Evolutionary conservation across 2,329 filamentous ascomycete species (phyloP).

Genomic region (Phyllosticta paracitricarpa): DNA sequence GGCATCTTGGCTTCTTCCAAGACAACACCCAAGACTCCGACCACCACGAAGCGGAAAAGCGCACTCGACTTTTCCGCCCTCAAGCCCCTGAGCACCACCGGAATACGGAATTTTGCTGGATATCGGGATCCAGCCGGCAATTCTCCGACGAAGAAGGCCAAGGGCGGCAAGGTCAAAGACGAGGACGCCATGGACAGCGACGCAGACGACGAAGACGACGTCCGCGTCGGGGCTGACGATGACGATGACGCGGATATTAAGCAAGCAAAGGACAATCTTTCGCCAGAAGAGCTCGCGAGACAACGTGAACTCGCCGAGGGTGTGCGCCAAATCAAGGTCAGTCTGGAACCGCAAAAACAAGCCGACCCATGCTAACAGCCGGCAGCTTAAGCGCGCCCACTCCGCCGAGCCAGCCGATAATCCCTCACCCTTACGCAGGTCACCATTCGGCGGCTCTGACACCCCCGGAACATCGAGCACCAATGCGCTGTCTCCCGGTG

Average conservation of each 20-base stretch:
- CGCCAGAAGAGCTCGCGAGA: constrained; percentile 61
- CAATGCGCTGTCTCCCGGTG: constrained; percentile 18
- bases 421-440: constrained; percentile 11
- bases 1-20: constrained; percentile 69
- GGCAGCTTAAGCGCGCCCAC: constrained; percentile 69
- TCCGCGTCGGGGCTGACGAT: constrained; percentile 50
- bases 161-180: constrained; percentile 48
- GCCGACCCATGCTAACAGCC: constrained; percentile 17
- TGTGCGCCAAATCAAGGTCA: constrained; percentile 72
- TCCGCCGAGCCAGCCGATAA: constrained; percentile 57
- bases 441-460: constrained; percentile 12
- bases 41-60: constrained; percentile 66
- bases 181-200: constrained; percentile 61
- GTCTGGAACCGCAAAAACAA: neutral
- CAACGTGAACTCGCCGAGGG: constrained; percentile 70
- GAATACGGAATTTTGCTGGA: constrained; percentile 79
- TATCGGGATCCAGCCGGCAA: constrained; percentile 65
- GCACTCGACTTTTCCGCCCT: constrained; percentile 79
- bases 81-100: constrained; percentile 73
- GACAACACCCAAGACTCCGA: constrained; percentile 48
- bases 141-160: constrained; percentile 33
- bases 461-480: constrained; percentile 12
- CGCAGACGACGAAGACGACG: constrained; percentile 57
- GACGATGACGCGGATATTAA: constrained; percentile 52
- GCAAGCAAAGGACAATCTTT: constrained; percentile 44